Evolutionary conservation across 495 filamentous ascomycete genomes (phyloP).

Genomic region (Xylaria flabelliformis): DNA sequence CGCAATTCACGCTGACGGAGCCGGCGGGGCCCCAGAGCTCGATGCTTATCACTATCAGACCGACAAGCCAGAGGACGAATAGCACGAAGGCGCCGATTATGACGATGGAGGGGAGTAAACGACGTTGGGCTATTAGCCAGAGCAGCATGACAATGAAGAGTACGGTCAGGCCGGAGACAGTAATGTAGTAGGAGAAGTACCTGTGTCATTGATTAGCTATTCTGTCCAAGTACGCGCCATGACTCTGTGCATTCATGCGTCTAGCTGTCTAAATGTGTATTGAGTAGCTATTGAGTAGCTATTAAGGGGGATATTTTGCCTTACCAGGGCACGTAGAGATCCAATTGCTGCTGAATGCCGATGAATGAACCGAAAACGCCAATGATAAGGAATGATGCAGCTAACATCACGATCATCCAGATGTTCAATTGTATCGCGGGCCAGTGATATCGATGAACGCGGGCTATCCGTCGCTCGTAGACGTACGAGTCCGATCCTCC

Average conservation of each 20-base stretch:
- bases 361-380: constrained; percentile 90
- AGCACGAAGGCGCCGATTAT: constrained; percentile 92
- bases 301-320: constrained; percentile 38
- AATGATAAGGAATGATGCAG: constrained; percentile 76
- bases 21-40: constrained; percentile 83
- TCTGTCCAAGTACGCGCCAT: background rate
- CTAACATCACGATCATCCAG: constrained; percentile 89
- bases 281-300: background rate
- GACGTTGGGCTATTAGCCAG: constrained; percentile 74
- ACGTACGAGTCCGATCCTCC: constrained; percentile 45
- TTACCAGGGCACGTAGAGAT: constrained; percentile 82
- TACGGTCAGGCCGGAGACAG: constrained; percentile 69
- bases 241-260: background rate
- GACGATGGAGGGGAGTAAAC: constrained; percentile 87
- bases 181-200: constrained; percentile 94
- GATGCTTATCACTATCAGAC: constrained; percentile 86
- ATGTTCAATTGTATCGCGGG: constrained; percentile 90
- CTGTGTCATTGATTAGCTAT: constrained; percentile 49
- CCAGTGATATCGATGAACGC: constrained; percentile 84
- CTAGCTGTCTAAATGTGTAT: background rate
- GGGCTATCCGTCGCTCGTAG: constrained; percentile 51
- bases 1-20: constrained; percentile 81
- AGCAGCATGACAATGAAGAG: constrained; percentile 76
- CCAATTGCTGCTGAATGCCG: constrained; percentile 72
- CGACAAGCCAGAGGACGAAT: constrained; percentile 90